Conservation (phyloP, 208 protist species). For the Lotmaria passim region DNA sequence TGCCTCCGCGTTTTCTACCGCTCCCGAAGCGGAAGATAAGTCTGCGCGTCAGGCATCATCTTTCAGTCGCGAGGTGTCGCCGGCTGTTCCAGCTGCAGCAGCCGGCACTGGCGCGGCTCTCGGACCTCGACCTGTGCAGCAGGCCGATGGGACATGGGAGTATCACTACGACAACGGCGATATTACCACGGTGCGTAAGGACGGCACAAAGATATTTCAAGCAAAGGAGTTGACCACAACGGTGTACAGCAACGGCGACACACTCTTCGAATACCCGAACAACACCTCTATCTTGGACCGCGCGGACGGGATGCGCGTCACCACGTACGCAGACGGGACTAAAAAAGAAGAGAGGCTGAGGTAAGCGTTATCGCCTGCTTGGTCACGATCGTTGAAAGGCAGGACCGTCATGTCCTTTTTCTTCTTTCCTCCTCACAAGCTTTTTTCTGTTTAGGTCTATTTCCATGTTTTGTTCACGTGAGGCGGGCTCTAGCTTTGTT, state of each 20-base stretch:
- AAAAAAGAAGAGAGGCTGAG: slow-evolving; percentile 54
- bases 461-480: no score
- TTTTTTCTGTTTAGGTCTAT: no score
- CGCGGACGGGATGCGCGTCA: slow-evolving; percentile 78
- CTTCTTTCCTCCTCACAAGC: neutral
- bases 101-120: no score
- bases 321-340: slow-evolving; percentile 76
- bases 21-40: neutral
- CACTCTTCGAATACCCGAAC: slow-evolving; percentile 82
- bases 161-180: slow-evolving; percentile 79
- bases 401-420: neutral
- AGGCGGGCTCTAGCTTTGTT: no score
- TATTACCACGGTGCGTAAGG: slow-evolving; percentile 49
- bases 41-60: neutral
- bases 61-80: neutral
- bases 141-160: slow-evolving; percentile 77
- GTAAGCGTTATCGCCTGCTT: neutral
- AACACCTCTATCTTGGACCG: slow-evolving; percentile 75
- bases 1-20: neutral
- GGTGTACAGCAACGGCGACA: slow-evolving; percentile 64
- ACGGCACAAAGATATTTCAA: slow-evolving; percentile 75
- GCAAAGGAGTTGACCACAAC: slow-evolving; percentile 67
- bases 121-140: slow-evolving; percentile 56
- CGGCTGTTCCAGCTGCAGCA: neutral
- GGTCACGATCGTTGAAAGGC: neutral